Percentiles rank a stretch among this genome's conserved stretches.
Conservation (phyloP, 192 early-diverging fungal genomes). For the Coemansia sp. region DNA sequence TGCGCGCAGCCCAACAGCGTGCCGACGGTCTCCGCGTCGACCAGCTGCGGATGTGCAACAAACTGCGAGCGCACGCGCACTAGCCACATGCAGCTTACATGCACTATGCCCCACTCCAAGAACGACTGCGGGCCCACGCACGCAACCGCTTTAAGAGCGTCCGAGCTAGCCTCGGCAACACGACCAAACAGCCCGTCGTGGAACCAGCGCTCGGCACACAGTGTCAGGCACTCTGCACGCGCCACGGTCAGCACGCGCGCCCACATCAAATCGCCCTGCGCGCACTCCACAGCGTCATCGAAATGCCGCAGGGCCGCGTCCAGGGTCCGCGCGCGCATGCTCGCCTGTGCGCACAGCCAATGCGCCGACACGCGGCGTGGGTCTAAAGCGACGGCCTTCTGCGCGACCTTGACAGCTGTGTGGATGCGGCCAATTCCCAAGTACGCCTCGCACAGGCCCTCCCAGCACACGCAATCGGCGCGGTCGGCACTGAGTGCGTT, state of each 20-base stretch:
- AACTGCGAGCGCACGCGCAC: conserved; percentile 5
- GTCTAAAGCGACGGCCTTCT: conserved; percentile 65
- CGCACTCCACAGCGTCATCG: conserved; percentile 6
- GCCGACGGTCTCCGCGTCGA: not conserved
- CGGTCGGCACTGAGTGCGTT: conserved; percentile 73
- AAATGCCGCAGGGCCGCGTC: conserved; percentile 18
- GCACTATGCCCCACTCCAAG: conserved; percentile 61
- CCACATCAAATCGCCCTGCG: conserved; percentile 13
- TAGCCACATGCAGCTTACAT: conserved; percentile 55
- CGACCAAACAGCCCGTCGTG: conserved; percentile 65
- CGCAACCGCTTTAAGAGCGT: not conserved
- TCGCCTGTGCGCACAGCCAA: conserved; percentile 37
- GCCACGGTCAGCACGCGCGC: conserved; percentile 11
- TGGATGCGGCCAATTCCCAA: conserved; percentile 59
- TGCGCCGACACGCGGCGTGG: conserved; percentile 38
- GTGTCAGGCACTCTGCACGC: conserved; percentile 27
- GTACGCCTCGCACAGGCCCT: conserved; percentile 78
- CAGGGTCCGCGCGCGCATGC: conserved; percentile 9
- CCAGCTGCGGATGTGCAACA: conserved; percentile 5
- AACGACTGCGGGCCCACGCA: conserved; percentile 19
- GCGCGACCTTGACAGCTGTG: conserved; percentile 59
- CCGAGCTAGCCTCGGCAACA: conserved; percentile 54
- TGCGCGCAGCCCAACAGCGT: not conserved
- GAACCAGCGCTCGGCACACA: conserved; percentile 26
- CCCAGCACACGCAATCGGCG: conserved; percentile 66